These are phyloP conservation scores for Hypsizygus marmoreus DNA, from an alignment of 768 basidiomycete species.

Conservation along the genomic window DNA sequence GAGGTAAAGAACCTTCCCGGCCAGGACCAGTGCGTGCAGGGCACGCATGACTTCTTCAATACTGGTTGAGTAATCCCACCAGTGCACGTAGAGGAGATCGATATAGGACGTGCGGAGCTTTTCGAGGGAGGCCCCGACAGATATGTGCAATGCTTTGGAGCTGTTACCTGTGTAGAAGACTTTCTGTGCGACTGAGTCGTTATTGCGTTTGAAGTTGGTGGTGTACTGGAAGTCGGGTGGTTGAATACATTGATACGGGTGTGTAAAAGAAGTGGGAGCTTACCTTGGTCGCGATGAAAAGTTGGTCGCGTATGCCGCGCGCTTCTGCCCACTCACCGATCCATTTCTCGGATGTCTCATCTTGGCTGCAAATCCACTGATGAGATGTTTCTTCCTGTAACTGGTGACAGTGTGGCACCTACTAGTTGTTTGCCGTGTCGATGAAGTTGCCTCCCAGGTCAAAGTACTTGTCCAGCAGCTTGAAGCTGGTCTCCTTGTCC, in stretches of 20 bases:
- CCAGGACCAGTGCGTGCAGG: conserved; percentile 49
- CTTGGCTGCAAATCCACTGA: conserved; percentile 47
- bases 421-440: too few relatives aligned
- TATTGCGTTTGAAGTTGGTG: conserved; percentile 25
- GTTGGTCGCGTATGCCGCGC: conserved; percentile 44
- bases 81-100: conserved; percentile 46
- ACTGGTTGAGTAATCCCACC: conserved; percentile 51
- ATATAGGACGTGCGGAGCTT: conserved; percentile 46
- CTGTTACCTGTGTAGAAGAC: conserved; percentile 48
- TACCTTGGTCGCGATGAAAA: conserved; percentile 49
- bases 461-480: too few relatives aligned
- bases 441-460: too few relatives aligned
- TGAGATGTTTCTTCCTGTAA: too few relatives aligned
- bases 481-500: conserved; percentile 32
- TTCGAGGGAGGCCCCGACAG: conserved; percentile 43
- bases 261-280: background rate
- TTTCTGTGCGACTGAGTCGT: conserved; percentile 27
- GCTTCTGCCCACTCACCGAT: conserved; percentile 54
- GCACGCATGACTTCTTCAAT: conserved; percentile 58
- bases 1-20: conserved; percentile 51
- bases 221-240: conserved; percentile 22
- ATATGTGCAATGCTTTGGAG: conserved; percentile 40
- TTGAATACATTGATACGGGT: background rate
- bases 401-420: too few relatives aligned
- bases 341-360: conserved; percentile 54